Evolutionary conservation across 169 alveolate species (phyloP), one percentile per base, ranked within the genome.

Genomic region (Cryptosporidium tyzzeri): DNA sequence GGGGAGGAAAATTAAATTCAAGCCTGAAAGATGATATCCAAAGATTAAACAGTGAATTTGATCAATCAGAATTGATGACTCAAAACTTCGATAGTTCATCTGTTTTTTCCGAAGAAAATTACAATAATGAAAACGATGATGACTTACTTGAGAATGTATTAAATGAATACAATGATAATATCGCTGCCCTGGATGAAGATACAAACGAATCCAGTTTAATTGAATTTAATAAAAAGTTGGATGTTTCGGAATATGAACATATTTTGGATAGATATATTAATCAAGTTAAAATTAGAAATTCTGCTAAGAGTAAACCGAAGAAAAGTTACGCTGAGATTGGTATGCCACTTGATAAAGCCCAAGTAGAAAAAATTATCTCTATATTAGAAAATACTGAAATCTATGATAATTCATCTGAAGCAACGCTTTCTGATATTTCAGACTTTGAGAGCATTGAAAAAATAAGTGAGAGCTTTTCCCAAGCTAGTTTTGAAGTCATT

Each of bases 191-290:
- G 12, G 53, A 26, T 14, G 35, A 16, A 7, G n/a, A 65, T 37
- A 23, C 41, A 45, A 37, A 29, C 37, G 39, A 69, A 69, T 26
- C 45, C 23, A 21, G 39, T 18, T 37, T 18, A 21, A 37, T 18
- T 37, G 18, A 39, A 37, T 0, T 18, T 29, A 45, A 69, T 5
- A 35, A 35, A 16, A 71, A 48, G 21, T 50, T 33, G 14, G 41
- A 71, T 80, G 41, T 59, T 31, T 45, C 29, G 48, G 50, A 80
- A 26, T 80, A 59, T 50, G 89, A 80, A 59, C 37, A 80, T 37
- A 59, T 80, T 37, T 37, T 80, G 37, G 89, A 80, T 80, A 67
- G 59, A 80, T 80, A 80, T 31, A 80, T 80, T 10, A 59, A 53
- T 12, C 48, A 41, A 41, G 89, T 69, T 21, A 44, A 29, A 80